A percentile compares a stretch with the other conserved stretches of the same genome.
Evolutionary conservation across 2,329 filamentous ascomycete species (phyloP).

Genomic region (Delphinella strobiligena): DNA sequence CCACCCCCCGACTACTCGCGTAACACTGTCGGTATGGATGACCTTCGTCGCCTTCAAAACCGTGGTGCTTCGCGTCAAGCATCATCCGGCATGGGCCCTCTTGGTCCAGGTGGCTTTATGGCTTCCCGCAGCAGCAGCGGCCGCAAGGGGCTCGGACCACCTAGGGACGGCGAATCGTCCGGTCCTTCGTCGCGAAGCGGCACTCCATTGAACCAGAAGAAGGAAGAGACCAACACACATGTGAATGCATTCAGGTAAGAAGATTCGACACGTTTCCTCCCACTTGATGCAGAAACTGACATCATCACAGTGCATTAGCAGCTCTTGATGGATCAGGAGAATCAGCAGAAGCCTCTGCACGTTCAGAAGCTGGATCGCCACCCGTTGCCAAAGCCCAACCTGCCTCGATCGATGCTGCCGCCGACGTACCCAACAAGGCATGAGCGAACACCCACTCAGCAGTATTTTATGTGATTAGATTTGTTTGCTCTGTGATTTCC

Average conservation of each 20-base stretch:
- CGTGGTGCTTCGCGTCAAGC: slow-evolving; percentile 53
- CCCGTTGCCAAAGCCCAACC: slow-evolving; percentile 19
- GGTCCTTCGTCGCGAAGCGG: slow-evolving; percentile 78
- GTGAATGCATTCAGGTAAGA: slow-evolving; percentile 90
- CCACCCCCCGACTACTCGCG: slow-evolving; percentile 57
- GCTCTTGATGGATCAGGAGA: slow-evolving; percentile 46
- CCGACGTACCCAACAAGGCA: slow-evolving; percentile 25
- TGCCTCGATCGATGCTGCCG: slow-evolving; percentile 26
- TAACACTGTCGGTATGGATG: slow-evolving; percentile 83
- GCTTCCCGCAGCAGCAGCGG: slow-evolving; percentile 85
- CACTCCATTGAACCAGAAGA: slow-evolving; percentile 57
- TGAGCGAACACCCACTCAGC: slow-evolving; percentile 1
- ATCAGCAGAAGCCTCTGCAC: slow-evolving; percentile 50
- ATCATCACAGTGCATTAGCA: slow-evolving; percentile 37
- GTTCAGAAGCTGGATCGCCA: slow-evolving; percentile 20
- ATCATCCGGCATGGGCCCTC: slow-evolving; percentile 45
- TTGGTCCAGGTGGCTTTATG: slow-evolving; percentile 66
- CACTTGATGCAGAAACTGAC: slow-evolving; percentile 19
- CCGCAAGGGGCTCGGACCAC: slow-evolving; percentile 61
- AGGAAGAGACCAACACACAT: slow-evolving; percentile 47
- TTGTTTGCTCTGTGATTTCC: background rate
- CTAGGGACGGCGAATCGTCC: slow-evolving; percentile 61
- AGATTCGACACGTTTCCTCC: background rate
- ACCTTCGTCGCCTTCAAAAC: slow-evolving; percentile 66
- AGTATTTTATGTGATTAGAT: background rate